Base-by-base conservation (phyloP, 2,329 filamentous ascomycete species). In the Ceratocystiopsis minuta region DNA sequence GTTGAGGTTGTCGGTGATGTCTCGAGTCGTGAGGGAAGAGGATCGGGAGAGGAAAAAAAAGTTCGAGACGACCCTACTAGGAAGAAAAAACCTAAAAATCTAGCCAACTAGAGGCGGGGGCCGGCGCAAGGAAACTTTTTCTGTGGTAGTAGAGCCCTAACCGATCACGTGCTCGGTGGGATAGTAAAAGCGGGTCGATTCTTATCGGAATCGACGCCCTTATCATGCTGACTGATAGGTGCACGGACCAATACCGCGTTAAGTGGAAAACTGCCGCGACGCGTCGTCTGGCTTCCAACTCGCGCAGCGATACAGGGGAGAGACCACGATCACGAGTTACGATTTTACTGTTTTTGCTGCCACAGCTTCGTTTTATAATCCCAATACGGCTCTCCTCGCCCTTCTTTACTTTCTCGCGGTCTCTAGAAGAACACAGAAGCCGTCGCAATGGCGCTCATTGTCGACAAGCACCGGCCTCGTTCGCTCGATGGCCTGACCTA, bases 401-500 rank as follows among this genome's bases (percentile, higher is more conserved):
- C 2, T 16, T 32, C 13, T 38, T 16, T 31, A 16, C 6, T 34
- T 14, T 2, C 7, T 36, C 14, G 16, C 14, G 11, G 2, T 31
- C 2, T 32, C 20, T 18, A 3, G 6, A 7, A 28, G n/a, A 32
- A 16, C 12, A 16, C 4, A 6, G 7, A 10, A 2, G 2, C 9
- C 24, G 24, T 28, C 42, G 58, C 46, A 17, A 80, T 80, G 74
- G 74, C 75, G 39, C 70, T 82, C 48, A 78, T 80, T 49, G 76
- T 81, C 45, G 77, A 80, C 55, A 81, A 80, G 52, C 75, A 80
- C 54, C 67, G 76, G 20, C 83, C 83, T 6, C 72, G 80, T 48
- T 81, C 78, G 31, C 71, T 90, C 1, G 81, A 88, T 46, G 64
- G 70, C 44, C 70, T 95, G 46, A 84, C 81, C 52, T 98, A 96